These are phyloP conservation scores for Endothia cerciana DNA, from an alignment of 2,329 filamentous ascomycete genomes.

Conservation along the genomic window DNA sequence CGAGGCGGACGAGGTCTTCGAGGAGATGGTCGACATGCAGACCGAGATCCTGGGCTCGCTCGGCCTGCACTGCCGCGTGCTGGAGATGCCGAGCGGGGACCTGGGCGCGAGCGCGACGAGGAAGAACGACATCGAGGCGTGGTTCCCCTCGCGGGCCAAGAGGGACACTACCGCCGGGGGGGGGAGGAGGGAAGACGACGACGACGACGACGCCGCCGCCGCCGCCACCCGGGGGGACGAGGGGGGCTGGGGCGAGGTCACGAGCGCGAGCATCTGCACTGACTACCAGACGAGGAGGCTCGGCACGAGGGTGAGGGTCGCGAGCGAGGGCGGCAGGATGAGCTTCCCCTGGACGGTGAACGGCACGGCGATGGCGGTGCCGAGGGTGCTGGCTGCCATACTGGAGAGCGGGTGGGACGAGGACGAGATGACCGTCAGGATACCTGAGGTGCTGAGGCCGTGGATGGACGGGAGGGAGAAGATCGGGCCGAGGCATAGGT, in stretches of 20 bases:
- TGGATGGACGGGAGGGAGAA: conserved; percentile 81
- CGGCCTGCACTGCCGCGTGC: conserved; percentile 80
- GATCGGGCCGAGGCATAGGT: conserved; percentile 54
- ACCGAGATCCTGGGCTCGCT: conserved; percentile 78
- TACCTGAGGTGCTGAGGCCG: conserved; percentile 78
- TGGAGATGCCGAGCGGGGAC: conserved; percentile 90
- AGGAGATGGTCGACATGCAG: conserved; percentile 87
- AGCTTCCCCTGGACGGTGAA: conserved; percentile 89
- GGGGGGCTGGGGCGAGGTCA: conserved; percentile 90
- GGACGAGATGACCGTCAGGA: conserved; percentile 63
- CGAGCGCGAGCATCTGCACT: conserved; percentile 86
- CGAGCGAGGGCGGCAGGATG: conserved; percentile 51
- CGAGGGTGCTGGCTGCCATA: conserved; percentile 84
- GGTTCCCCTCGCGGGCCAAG: conserved; percentile 75
- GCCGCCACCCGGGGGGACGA: conserved; percentile 52
- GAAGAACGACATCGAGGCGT: conserved; percentile 93
- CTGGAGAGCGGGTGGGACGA: conserved; percentile 92
- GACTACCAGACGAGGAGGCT: conserved; percentile 91
- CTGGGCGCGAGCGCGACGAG: conserved; percentile 85
- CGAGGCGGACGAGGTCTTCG: conserved; percentile 65
- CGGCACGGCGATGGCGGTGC: conserved; percentile 90
- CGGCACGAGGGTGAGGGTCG: conserved; percentile 69
- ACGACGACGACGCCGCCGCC: too few relatives aligned
- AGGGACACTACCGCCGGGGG: conserved; percentile 15
- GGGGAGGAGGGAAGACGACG: too few relatives aligned